Conservation (phyloP, 2,329 filamentous ascomycete genomes). For the Bipolaris oryzae region DNA sequence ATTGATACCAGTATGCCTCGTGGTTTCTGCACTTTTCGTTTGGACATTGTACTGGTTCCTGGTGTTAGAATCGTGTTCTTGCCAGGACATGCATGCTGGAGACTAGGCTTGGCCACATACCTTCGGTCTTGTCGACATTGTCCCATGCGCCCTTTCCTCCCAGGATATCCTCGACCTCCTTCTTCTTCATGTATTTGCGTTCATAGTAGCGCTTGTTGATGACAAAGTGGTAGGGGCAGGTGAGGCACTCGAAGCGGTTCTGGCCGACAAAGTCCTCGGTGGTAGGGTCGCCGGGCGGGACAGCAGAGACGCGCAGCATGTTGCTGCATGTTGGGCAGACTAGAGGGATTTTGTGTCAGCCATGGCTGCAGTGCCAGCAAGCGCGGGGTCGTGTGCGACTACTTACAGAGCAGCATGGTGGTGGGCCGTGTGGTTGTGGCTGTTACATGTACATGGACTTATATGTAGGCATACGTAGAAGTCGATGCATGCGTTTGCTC, state of each 20-base stretch:
- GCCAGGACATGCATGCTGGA: neutral
- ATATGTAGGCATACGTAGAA: neutral
- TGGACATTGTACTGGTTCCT: slow-evolving; percentile 74
- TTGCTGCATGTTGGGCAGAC: slow-evolving; percentile 87
- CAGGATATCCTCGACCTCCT: slow-evolving; percentile 88
- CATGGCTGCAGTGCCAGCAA: neutral
- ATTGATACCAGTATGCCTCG: slow-evolving; percentile 91
- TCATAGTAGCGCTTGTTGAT: slow-evolving; percentile 83
- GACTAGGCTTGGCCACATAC: slow-evolving; percentile 42
- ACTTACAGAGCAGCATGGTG: slow-evolving; percentile 70
- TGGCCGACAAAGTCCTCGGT: slow-evolving; percentile 48
- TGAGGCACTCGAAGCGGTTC: slow-evolving; percentile 93
- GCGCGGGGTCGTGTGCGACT: neutral
- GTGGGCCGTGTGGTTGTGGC: slow-evolving; percentile 12
- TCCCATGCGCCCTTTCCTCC: slow-evolving; percentile 88
- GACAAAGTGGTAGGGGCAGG: slow-evolving; percentile 89
- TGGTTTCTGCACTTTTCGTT: slow-evolving; percentile 79
- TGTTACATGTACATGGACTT: neutral
- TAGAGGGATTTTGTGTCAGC: slow-evolving; percentile 4
- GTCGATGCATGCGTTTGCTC: slow-evolving; percentile 3
- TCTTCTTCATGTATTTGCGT: slow-evolving; percentile 77
- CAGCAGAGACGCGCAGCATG: slow-evolving; percentile 73
- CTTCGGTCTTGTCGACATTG: slow-evolving; percentile 81
- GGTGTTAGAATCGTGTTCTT: slow-evolving; percentile 1
- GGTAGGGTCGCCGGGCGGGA: slow-evolving; percentile 49